Evolutionary conservation across 179 eudicot genomes (phyloP).

Genomic region (Pouteria campechiana): DNA sequence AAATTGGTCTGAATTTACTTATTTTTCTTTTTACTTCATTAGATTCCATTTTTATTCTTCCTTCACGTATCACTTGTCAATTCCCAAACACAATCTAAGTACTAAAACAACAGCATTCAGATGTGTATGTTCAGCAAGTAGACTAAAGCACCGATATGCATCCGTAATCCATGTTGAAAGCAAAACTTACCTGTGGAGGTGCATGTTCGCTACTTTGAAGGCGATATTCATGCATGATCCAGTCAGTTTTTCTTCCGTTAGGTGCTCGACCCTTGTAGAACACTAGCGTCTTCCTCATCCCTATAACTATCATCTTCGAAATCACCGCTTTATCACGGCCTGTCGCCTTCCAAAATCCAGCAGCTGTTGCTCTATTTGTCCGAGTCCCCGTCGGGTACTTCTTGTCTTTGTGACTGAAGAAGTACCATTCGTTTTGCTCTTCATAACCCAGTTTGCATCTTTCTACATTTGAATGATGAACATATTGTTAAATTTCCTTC

Average conservation of each 20-base stretch:
- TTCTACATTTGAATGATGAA: no score
- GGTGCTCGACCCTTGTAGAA: slow-evolving; percentile 89
- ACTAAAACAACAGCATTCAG: no score
- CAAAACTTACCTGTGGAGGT: slow-evolving; percentile 59
- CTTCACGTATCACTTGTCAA: no score
- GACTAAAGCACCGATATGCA: no score
- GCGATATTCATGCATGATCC: slow-evolving; percentile 96
- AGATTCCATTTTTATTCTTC: no score
- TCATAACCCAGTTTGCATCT: slow-evolving; percentile 60
- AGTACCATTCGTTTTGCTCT: slow-evolving; percentile 84
- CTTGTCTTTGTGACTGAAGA: slow-evolving; percentile 89
- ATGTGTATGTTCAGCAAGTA: no score
- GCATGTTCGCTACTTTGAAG: slow-evolving; percentile 65
- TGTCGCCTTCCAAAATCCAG: slow-evolving; percentile 94
- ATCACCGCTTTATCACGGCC: slow-evolving; percentile 87
- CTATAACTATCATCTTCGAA: slow-evolving; percentile 54
- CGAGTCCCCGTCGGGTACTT: slow-evolving; percentile 86
- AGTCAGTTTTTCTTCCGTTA: slow-evolving; percentile 64
- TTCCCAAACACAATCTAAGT: no score
- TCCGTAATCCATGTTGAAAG: no score
- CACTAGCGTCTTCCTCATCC: slow-evolving; percentile 91
- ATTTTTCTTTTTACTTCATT: no score
- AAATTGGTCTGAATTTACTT: no score
- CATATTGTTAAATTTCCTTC: no score
- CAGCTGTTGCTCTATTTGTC: slow-evolving; percentile 70